A percentile compares a stretch with the other conserved stretches of the same genome.
Conservation (phyloP, 371 early-diverging fungal genomes). For the Sporodiniella umbellata region DNA sequence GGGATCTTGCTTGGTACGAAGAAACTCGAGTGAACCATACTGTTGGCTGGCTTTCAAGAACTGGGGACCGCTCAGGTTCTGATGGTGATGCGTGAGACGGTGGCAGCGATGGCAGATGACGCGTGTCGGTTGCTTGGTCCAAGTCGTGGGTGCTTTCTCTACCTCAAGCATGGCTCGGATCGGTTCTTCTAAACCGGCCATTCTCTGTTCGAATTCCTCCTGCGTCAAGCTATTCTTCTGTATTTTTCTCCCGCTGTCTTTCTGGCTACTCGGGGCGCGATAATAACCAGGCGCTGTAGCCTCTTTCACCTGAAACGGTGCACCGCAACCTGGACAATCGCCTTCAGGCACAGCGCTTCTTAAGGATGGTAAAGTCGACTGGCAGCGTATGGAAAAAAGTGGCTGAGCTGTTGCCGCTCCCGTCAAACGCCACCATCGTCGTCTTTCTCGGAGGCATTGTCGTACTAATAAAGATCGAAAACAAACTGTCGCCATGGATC, state of each 20-base stretch:
- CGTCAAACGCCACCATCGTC: too few relatives aligned
- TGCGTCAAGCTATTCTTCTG: slow-evolving; percentile 32
- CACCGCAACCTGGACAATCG: slow-evolving; percentile 72
- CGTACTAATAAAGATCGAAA: too few relatives aligned
- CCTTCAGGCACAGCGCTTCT: background rate
- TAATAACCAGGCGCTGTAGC: slow-evolving; percentile 50
- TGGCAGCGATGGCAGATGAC: slow-evolving; percentile 67
- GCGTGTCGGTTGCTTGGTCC: slow-evolving; percentile 16
- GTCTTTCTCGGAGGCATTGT: too few relatives aligned
- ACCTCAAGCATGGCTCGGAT: slow-evolving; percentile 24
- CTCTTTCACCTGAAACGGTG: slow-evolving; percentile 54
- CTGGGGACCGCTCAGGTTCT: slow-evolving; percentile 31
- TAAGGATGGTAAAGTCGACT: too few relatives aligned
- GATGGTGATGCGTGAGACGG: slow-evolving; percentile 46
- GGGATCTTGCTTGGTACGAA: slow-evolving; percentile 51
- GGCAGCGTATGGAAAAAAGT: too few relatives aligned
- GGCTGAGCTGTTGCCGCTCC: too few relatives aligned
- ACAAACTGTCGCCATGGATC: too few relatives aligned
- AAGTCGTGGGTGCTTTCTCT: slow-evolving; percentile 5
- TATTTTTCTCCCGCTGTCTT: slow-evolving; percentile 11
- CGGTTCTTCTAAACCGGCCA: slow-evolving; percentile 31
- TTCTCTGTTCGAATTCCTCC: slow-evolving; percentile 30
- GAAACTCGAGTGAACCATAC: slow-evolving; percentile 50
- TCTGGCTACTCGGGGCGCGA: slow-evolving; percentile 33
- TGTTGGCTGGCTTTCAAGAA: slow-evolving; percentile 52